Percentiles rank a stretch among this genome's conserved stretches.
phyloP scores from a whole-genome alignment of 495 filamentous ascomycete genomes.

The Astrothelium macrocarpum region DNA sequence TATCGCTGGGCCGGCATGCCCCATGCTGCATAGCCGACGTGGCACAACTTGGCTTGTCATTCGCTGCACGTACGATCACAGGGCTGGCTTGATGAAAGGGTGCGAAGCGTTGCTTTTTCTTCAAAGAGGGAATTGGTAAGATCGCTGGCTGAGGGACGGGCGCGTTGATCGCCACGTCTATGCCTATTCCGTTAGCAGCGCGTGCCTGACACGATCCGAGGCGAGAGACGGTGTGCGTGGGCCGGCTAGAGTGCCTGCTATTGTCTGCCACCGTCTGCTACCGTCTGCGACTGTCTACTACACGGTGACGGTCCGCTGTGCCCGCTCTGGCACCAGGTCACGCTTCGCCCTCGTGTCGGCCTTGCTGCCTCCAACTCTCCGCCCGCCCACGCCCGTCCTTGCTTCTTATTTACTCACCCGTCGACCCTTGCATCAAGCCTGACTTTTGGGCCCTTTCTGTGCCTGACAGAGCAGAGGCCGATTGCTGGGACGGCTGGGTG shows the following conservation, averaged over 20 bases:
- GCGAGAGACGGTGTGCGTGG: not conserved
- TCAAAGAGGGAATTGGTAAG: not conserved
- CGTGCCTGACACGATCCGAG: not conserved
- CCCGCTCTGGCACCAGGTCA: no score
- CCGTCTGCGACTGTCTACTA: not conserved
- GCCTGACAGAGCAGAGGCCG: no score
- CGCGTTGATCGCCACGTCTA: not conserved
- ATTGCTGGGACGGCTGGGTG: no score
- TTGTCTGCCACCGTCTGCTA: no score
- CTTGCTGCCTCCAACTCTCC: not conserved
- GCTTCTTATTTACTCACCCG: not conserved
- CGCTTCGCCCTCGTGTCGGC: not conserved
- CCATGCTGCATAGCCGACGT: slow-evolving; percentile 3
- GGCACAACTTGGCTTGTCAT: slow-evolving; percentile 5
- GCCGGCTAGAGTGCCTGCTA: not conserved
- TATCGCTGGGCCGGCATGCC: no score
- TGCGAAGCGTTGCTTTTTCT: not conserved
- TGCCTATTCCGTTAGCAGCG: not conserved
- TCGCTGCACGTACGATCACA: not conserved
- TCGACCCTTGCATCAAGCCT: not conserved
- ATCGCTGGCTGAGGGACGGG: not conserved
- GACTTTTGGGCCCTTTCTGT: not conserved
- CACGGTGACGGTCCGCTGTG: not conserved
- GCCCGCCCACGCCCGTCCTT: not conserved
- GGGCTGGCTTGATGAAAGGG: not conserved